These are phyloP conservation scores for Dioscorea cayenensis DNA, from an alignment of 116 monocot genomes.

Conservation along the genomic window DNA sequence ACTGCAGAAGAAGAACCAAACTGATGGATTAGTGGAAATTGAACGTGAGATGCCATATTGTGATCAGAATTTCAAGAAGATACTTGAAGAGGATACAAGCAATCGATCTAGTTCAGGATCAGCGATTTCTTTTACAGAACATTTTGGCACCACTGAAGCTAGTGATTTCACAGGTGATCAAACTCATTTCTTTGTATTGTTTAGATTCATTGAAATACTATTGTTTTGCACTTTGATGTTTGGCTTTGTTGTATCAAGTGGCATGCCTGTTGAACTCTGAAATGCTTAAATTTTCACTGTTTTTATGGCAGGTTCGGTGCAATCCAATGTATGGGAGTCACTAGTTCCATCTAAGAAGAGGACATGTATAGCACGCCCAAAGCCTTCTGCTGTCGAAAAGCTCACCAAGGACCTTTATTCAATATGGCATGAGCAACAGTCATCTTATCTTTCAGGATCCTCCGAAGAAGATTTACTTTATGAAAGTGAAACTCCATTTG, in stretches of 20 bases:
- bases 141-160: constrained; percentile 57
- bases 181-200: background rate
- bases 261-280: background rate
- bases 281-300: background rate
- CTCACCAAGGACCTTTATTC: constrained; percentile 78
- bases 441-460: constrained; percentile 49
- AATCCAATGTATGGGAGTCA: constrained; percentile 70
- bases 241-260: background rate
- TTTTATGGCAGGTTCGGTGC: constrained; percentile 56
- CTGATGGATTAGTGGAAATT: constrained; percentile 3
- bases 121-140: constrained; percentile 77
- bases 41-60: constrained; percentile 30
- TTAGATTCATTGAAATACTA: background rate
- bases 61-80: constrained; percentile 46
- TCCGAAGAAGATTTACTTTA: constrained; percentile 77
- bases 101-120: constrained; percentile 89
- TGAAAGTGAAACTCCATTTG: constrained; percentile 43
- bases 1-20: constrained; percentile 39
- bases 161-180: constrained; percentile 67
- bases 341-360: constrained; percentile 68
- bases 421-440: constrained; percentile 65
- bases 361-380: constrained; percentile 44
- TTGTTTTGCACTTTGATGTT: background rate
- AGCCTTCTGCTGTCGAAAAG: constrained; percentile 65
- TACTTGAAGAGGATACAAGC: constrained; percentile 51